phyloP scores from a whole-genome alignment of 2,329 filamentous ascomycete genomes.

The Ophiocordyceps camponoti-leonardi region DNA sequence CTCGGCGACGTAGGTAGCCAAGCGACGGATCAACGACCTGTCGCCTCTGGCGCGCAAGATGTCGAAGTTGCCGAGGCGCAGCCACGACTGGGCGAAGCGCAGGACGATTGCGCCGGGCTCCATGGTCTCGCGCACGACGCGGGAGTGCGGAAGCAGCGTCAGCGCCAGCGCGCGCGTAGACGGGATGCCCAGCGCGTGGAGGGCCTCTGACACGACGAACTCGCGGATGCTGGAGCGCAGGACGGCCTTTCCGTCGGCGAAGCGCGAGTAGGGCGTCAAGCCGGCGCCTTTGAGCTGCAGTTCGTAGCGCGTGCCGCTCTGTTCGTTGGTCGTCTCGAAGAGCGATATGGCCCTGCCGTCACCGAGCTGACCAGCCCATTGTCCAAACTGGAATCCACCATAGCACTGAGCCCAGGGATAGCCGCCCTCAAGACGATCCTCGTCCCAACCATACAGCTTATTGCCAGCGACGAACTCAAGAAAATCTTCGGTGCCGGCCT shows the following conservation, averaged over 20 bases:
- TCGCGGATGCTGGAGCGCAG: slow-evolving; percentile 84
- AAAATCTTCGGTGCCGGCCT: slow-evolving; percentile 59
- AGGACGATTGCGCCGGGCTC: slow-evolving; percentile 90
- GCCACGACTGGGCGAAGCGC: slow-evolving; percentile 80
- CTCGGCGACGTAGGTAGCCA: slow-evolving; percentile 74
- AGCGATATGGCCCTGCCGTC: slow-evolving; percentile 89
- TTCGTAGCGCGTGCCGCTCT: slow-evolving; percentile 61
- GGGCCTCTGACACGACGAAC: slow-evolving; percentile 78
- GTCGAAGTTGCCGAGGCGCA: slow-evolving; percentile 91
- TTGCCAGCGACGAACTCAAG: slow-evolving; percentile 66
- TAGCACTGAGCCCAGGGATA: slow-evolving; percentile 99
- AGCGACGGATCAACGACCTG: slow-evolving; percentile 49
- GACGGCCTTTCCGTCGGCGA: slow-evolving; percentile 91
- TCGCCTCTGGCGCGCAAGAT: slow-evolving; percentile 73
- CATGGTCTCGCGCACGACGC: slow-evolving; percentile 59
- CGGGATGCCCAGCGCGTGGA: slow-evolving; percentile 74
- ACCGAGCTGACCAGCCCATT: slow-evolving; percentile 90
- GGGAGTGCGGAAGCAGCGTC: slow-evolving; percentile 54
- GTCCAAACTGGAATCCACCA: slow-evolving; percentile 64
- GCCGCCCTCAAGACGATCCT: slow-evolving; percentile 46
- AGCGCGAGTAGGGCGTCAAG: slow-evolving; percentile 83
- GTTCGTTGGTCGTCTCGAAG: slow-evolving; percentile 71
- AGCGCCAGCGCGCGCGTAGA: slow-evolving; percentile 75
- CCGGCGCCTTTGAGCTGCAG: slow-evolving; percentile 91
- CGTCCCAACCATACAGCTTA: slow-evolving; percentile 62